These are phyloP conservation scores for Mycena citricolor DNA, from an alignment of 1,284 basidiomycete genomes.

Conservation along the genomic window DNA sequence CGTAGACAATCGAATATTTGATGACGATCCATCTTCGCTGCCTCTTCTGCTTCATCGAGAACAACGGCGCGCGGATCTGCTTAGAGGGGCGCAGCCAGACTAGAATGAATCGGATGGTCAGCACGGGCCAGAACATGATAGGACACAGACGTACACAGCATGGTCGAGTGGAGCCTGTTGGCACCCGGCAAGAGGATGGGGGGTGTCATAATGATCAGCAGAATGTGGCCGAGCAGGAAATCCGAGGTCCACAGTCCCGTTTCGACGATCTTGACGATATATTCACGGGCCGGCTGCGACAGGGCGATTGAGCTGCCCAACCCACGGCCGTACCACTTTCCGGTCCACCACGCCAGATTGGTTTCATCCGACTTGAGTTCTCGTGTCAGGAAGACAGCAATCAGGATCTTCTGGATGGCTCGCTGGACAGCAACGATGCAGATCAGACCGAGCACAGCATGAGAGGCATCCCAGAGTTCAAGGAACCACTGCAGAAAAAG, in stretches of 20 bases:
- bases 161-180: constrained; percentile 87
- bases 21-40: constrained; percentile 88
- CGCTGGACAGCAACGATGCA: constrained; percentile 87
- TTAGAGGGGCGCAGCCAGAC: constrained; percentile 90
- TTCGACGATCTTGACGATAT: constrained; percentile 95
- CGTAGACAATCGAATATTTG: constrained; percentile 85
- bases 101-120: constrained; percentile 33
- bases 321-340: constrained; percentile 94
- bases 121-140: constrained; percentile 13
- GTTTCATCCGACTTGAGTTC: constrained; percentile 98
- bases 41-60: constrained; percentile 90
- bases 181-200: constrained; percentile 86
- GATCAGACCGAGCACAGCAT: constrained; percentile 88
- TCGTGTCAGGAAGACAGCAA: constrained; percentile 88
- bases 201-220: constrained; percentile 82
- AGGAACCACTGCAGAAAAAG: constrained; percentile 79
- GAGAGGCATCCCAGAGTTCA: constrained; percentile 94
- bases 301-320: constrained; percentile 85
- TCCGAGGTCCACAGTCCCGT: constrained; percentile 94
- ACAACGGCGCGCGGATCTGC: constrained; percentile 93
- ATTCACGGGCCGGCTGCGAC: constrained; percentile 93
- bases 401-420: constrained; percentile 89
- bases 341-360: constrained; percentile 98
- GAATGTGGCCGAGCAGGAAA: constrained; percentile 79
- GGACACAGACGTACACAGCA: constrained; percentile 66